Conservation (phyloP, 257 asterid species). For the Leptodermis oblonga region DNA sequence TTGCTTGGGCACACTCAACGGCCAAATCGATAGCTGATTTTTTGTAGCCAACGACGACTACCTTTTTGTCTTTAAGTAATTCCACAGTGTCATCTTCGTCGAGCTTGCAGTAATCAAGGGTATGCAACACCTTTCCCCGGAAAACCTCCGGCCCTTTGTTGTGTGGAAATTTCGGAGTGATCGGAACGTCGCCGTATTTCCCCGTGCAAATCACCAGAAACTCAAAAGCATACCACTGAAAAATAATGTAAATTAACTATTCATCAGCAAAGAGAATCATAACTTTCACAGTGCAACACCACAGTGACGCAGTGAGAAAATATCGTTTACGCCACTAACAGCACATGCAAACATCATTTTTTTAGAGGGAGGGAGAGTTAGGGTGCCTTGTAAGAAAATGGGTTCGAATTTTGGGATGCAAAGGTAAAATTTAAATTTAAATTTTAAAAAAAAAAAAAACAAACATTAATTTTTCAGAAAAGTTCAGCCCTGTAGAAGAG, state of each 20-base stretch:
- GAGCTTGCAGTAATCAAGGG: constrained; percentile 76
- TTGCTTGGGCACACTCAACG: constrained; percentile 81
- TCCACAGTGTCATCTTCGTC: constrained; percentile 43
- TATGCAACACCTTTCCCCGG: constrained; percentile 64
- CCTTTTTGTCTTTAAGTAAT: constrained; percentile 57
- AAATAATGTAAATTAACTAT: no score
- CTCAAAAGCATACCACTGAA: constrained; percentile 71
- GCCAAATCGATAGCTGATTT: constrained; percentile 91
- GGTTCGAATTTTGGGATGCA: no score
- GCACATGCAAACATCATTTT: background rate
- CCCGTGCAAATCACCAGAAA: constrained; percentile 81
- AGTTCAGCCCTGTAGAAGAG: no score
- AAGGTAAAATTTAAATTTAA: no score
- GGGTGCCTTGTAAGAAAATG: no score
- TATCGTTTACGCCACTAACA: no score
- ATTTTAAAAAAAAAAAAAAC: no score
- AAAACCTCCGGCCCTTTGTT: constrained; percentile 71
- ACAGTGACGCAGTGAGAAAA: no score
- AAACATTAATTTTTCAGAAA: no score
- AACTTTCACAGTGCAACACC: no score
- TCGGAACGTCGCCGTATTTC: constrained; percentile 82
- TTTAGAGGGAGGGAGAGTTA: no score
- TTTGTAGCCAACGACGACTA: constrained; percentile 73
- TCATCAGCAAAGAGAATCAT: no score
- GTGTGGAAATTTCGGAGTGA: constrained; percentile 51